Percentiles rank a stretch among this genome's conserved stretches.
Conservation (phyloP, 306 rosid genomes). For the Cucumis cinereus region DNA sequence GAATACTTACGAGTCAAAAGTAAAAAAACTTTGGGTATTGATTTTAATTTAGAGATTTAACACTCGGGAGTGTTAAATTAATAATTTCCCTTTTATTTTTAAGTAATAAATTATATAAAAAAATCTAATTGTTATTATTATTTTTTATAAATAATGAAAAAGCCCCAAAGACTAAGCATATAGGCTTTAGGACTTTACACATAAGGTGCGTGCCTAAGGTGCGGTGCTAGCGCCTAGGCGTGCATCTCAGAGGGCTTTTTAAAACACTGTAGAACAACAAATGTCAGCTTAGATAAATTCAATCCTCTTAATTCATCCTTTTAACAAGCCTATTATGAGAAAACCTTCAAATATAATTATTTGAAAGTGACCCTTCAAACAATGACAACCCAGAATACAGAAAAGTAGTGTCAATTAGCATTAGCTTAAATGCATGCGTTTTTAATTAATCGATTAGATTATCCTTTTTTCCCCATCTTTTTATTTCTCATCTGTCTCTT, state of each 20-base stretch:
- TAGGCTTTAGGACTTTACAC: too few relatives aligned
- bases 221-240: too few relatives aligned
- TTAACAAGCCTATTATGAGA: neutral
- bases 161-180: too few relatives aligned
- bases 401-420: neutral
- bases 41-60: neutral
- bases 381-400: neutral
- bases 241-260: too few relatives aligned
- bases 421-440: neutral
- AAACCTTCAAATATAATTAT: neutral
- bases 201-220: too few relatives aligned
- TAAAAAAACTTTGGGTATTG: neutral
- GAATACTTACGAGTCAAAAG: neutral
- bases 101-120: too few relatives aligned
- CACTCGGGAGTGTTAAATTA: neutral
- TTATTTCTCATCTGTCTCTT: neutral
- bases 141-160: too few relatives aligned
- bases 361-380: constrained; percentile 2
- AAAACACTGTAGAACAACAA: too few relatives aligned
- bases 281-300: neutral
- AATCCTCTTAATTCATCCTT: neutral
- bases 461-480: neutral
- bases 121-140: too few relatives aligned
- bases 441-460: neutral
- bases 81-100: too few relatives aligned